Base-by-base conservation (phyloP, 2,329 filamentous ascomycete genomes). In the Fusarium solani-melongenae region DNA sequence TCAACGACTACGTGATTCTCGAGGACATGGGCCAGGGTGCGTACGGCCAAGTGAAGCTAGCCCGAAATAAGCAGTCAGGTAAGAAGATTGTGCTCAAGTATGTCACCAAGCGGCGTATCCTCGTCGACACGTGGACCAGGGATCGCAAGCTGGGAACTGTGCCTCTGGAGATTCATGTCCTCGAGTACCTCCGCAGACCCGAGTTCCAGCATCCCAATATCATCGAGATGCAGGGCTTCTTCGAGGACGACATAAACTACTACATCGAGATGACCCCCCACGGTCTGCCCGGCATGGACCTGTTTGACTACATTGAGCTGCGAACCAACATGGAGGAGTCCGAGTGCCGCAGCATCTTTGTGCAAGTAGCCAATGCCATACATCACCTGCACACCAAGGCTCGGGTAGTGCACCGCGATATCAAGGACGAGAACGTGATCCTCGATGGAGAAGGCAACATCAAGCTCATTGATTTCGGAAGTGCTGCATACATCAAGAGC, bases 11-110 rank as follows among this genome's bases (percentile, higher is more conserved):
- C 81, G 88, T 92, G 46, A 96, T 99, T 69, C 86, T 99, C 14
- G 96, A 99, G 83, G 96, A 99, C 69, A 98, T 99, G 96, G 96
- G 96, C 6, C 95, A 98, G 83, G 96, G 96, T 44, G 96, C 96
- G 1, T 99, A 99, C 80, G 96, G 96, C 2, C 96, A 99, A 83
- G 96, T 99, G 67, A 99, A 99, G 82, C 88, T 99, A 56, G 96
- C 94, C 61, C 91, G 95, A 33, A 93, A 96, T 84, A 97, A 95
- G 84, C 91, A 92, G 77, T 90, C 89, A 60, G 90, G 90, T 61
- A 93, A 92, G 81, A 98, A 97, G 83, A 93, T 97, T 71, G 96
- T 99, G 22, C 89, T 99, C 79, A 99, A 99, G 82, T 99, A 97
- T 81, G 96, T 99, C 58, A 98, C 96, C 6, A 99, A 99, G 84